Evolutionary conservation across 139 green algal genomes (phyloP), one percentile per base, ranked within the genome.

Genomic region (Ettlia oleoabundans): DNA sequence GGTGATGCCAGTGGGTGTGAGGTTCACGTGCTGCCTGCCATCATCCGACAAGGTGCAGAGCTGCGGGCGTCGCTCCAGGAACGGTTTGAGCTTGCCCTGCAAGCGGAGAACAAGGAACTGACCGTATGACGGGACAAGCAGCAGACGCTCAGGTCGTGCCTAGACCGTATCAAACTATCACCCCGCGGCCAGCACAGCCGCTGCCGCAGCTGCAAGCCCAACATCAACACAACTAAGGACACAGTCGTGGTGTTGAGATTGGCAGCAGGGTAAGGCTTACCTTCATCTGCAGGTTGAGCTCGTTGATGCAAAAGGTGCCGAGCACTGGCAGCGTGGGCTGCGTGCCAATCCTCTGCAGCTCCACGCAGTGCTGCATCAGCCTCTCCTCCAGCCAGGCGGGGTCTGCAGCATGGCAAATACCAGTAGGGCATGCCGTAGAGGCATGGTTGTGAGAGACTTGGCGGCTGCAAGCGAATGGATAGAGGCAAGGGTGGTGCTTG

Each of bases 281-380:
- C 66, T 52, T n/a, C 71, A 86, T 69, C 37, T 58, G 62, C 61
- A 86, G 43, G 40, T 72, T 72, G 28, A 86, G 81, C 58, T 82
- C 19, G 0, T 82, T 64, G 37, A 83, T 77, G 51, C 81, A 86
- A 30, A 83, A 86, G 8, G 22, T 28, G 52, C 81, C 81, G 65
- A 83, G 78, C 35, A n/a, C 24, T 7, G 78, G 42, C 71, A 86
- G 51, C 2, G 51, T 51, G 80, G 68, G 35, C 61, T 70, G 64
- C 18, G 28, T 2, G 5, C 75, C 71, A 1, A 18, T 32, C 21
- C 63, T 37, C 74, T 65, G 38, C 38, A 62, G 40, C 41, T 68
- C 30, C 75, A 86, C 40, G 30, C 51, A 81, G 58, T 63, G 22
- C 51, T 79, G 33, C 63, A 86, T 64, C 64, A 86, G 73, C 35